A percentile compares a stretch with the other conserved stretches of the same genome.
Conservation (phyloP, 2,329 filamentous ascomycete species). For the Pyrenochaeta sp. region DNA sequence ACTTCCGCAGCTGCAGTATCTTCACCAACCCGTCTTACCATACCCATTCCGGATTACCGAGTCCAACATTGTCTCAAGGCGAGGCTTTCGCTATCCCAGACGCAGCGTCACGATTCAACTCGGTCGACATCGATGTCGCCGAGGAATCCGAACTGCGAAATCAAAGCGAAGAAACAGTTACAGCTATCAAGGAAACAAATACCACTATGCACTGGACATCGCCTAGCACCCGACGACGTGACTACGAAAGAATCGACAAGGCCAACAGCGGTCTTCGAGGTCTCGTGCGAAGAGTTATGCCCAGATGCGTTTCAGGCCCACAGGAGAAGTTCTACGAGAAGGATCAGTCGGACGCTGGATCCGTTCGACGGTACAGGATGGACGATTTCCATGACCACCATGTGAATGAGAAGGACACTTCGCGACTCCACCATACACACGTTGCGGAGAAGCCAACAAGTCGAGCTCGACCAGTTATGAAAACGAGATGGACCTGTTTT, state of each 20-base stretch:
- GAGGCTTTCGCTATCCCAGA: constrained; percentile 17
- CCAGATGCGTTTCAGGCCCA: constrained; percentile 44
- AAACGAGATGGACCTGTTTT: constrained; percentile 41
- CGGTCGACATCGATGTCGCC: constrained; percentile 22
- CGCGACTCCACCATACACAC: constrained; percentile 14
- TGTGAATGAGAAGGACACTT: constrained; percentile 29
- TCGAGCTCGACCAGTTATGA: constrained; percentile 4
- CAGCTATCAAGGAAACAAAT: constrained; percentile 18
- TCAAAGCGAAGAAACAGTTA: constrained; percentile 26
- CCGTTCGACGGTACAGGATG: constrained; percentile 49
- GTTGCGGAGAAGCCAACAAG: constrained; percentile 16
- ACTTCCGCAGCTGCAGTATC: constrained; percentile 50
- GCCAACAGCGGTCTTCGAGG: constrained; percentile 50
- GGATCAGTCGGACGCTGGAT: constrained; percentile 45
- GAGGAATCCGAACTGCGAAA: constrained; percentile 19
- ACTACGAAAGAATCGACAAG: constrained; percentile 50
- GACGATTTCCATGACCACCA: constrained; percentile 34
- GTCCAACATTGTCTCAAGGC: constrained; percentile 31
- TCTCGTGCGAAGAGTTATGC: constrained; percentile 40
- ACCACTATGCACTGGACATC: constrained; percentile 52
- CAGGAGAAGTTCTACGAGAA: constrained; percentile 49
- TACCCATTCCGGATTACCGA: constrained; percentile 28
- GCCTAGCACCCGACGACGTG: constrained; percentile 40
- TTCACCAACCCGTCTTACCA: constrained; percentile 45
- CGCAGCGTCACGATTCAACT: constrained; percentile 25